phyloP scores from a whole-genome alignment of 495 filamentous ascomycete species.

The Pyrenula aspistea region DNA sequence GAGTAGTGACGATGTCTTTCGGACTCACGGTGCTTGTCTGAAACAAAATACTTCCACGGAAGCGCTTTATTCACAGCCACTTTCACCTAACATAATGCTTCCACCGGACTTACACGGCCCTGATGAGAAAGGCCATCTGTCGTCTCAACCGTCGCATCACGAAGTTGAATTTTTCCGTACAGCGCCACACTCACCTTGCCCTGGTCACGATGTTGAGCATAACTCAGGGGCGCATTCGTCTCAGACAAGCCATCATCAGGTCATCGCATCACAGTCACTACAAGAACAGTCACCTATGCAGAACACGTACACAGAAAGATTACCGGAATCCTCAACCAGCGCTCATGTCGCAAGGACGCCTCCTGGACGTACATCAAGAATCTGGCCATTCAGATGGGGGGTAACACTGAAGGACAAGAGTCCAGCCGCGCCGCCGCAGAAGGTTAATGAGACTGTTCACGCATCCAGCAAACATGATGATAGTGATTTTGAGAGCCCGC shows the following conservation, averaged over 20 bases:
- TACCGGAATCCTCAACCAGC: neutral
- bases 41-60: neutral
- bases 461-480: neutral
- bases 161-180: neutral
- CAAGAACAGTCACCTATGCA: neutral
- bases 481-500: neutral
- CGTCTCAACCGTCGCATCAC: neutral
- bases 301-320: neutral
- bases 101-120: neutral
- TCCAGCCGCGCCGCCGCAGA: neutral
- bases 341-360: neutral
- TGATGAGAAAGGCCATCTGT: neutral
- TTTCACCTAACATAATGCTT: neutral
- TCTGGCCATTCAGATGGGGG: neutral
- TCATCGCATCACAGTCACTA: neutral
- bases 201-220: neutral
- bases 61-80: neutral
- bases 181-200: neutral
- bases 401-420: neutral
- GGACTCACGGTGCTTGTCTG: neutral
- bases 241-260: neutral
- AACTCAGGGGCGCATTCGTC: neutral
- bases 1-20: neutral
- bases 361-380: neutral
- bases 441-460: neutral